These are phyloP conservation scores for Xylariales sp. DNA, from an alignment of 2,329 filamentous ascomycete genomes.

Conservation along the genomic window DNA sequence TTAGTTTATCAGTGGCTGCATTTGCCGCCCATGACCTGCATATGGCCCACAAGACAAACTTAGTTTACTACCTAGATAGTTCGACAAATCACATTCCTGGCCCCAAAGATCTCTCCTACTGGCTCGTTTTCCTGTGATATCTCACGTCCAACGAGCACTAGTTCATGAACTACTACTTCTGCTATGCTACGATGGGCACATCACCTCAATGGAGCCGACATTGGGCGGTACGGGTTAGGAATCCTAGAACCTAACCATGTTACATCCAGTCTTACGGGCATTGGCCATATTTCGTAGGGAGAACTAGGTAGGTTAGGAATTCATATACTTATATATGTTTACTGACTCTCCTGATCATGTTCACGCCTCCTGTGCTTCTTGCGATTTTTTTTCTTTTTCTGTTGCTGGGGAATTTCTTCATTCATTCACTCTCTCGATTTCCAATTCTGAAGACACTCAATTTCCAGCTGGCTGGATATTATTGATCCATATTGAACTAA, in stretches of 20 bases:
- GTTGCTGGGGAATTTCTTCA: constrained; percentile 21
- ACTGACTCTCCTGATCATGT: constrained; percentile 11
- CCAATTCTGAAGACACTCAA: constrained; percentile 21
- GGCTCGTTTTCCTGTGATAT: constrained; percentile 33
- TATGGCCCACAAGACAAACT: constrained; percentile 32
- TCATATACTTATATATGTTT: constrained; percentile 29
- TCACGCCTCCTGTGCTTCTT: constrained; percentile 24
- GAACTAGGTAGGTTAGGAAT: neutral
- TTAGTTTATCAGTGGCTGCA: constrained; percentile 32
- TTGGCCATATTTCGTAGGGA: neutral
- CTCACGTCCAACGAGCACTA: constrained; percentile 18
- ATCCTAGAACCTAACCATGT: constrained; percentile 21
- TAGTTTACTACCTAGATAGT: constrained; percentile 3
- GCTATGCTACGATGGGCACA: constrained; percentile 14
- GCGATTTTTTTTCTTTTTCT: constrained; percentile 26
- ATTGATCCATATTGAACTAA: constrained; percentile 31
- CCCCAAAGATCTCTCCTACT: constrained; percentile 28
- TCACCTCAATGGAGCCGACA: constrained; percentile 15
- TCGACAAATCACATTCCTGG: constrained; percentile 44
- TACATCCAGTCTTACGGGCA: constrained; percentile 14
- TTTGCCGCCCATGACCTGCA: constrained; percentile 46
- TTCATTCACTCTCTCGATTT: constrained; percentile 36
- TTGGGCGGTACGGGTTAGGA: constrained; percentile 23
- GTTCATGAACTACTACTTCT: constrained; percentile 13
- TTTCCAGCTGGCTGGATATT: constrained; percentile 49